Base-by-base conservation (phyloP, 306 rosid species). In the Cajanus cajan region DNA sequence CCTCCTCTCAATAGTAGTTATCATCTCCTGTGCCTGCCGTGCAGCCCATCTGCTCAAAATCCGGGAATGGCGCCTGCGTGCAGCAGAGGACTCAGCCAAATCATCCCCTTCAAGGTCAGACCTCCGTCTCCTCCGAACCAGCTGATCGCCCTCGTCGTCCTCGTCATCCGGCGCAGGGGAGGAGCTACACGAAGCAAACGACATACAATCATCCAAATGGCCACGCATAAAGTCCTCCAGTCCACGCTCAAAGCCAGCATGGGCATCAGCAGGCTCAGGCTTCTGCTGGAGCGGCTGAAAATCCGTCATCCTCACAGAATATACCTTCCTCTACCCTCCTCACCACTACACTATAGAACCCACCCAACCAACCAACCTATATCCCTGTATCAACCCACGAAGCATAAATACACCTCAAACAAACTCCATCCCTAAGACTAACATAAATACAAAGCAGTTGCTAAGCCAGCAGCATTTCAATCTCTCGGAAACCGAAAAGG, bases 21-120 rank as follows among this genome's bases (percentile, higher is more conserved):
- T 96, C 99, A 96, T 96, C 87, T 96, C 99, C 85, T 96, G 99
- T 0, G 99, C 98, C 88, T 96, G 99, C 67, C 91, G 86, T 0
- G 98, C 99, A 74, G 99, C 99, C 99, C 98, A 93, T 58, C 96
- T 82, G 82, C 96, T 91, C 88, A 96, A 85, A 85, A 93, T 90
- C 74, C 96, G 85, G 0, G 99, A 96, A 79, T 96, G 99, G 71
- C 92, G 92, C 37, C 96, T 79, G 22, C 93, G 87, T 4, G 93
- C 94, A 48, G 98, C 99, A 0, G 99, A 96, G 0, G 99, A 96
- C 83, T 96, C 99, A 0, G 97, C 99, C 77, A 96, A 86, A 91
- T 93, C 97, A 82, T 96, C 91, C 44, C 93, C 97, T 75, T 93
- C 99, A 79, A 93, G 88, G 84, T 91, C 99, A 85, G 97, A 90